Conservation (phyloP, 441 rosid species). For the Eruca vesicaria region DNA sequence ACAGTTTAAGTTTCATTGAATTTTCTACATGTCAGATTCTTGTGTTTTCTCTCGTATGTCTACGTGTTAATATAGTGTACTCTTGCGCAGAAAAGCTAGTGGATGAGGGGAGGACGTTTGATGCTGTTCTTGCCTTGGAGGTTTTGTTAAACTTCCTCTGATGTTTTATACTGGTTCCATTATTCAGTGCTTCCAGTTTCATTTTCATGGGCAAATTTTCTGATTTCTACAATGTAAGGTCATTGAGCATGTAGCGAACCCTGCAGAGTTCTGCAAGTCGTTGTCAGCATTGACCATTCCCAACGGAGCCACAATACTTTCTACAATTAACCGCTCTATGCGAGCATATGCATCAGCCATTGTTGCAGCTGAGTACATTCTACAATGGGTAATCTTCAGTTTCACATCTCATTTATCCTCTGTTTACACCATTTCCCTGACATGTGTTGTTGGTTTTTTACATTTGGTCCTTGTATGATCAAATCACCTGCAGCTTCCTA, state of each 20-base stretch:
- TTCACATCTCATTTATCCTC: background rate
- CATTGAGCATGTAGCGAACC: slow-evolving; percentile 93
- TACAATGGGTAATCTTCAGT: slow-evolving; percentile 62
- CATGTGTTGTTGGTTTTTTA: slow-evolving; percentile 3
- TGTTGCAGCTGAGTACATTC: slow-evolving; percentile 87
- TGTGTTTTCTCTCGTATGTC: background rate
- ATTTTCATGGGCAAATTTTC: slow-evolving; percentile 44
- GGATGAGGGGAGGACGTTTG: slow-evolving; percentile 72
- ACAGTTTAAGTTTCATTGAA: background rate
- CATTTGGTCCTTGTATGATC: slow-evolving; percentile 10
- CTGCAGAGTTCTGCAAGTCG: slow-evolving; percentile 91
- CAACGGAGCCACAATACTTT: slow-evolving; percentile 74
- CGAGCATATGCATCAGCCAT: slow-evolving; percentile 85
- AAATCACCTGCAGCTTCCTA: slow-evolving; percentile 64
- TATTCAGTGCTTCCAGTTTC: background rate
- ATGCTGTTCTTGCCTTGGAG: slow-evolving; percentile 88
- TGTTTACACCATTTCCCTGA: background rate
- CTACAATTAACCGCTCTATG: slow-evolving; percentile 87
- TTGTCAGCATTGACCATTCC: slow-evolving; percentile 62
- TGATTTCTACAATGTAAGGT: slow-evolving; percentile 50
- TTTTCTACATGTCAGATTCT: background rate
- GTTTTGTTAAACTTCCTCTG: slow-evolving; percentile 18
- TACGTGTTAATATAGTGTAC: slow-evolving; percentile 6
- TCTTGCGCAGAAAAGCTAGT: slow-evolving; percentile 68
- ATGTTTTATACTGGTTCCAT: background rate